phyloP scores from a whole-genome alignment of 2,329 filamentous ascomycete genomes.

The Aspergillus bombycis region DNA sequence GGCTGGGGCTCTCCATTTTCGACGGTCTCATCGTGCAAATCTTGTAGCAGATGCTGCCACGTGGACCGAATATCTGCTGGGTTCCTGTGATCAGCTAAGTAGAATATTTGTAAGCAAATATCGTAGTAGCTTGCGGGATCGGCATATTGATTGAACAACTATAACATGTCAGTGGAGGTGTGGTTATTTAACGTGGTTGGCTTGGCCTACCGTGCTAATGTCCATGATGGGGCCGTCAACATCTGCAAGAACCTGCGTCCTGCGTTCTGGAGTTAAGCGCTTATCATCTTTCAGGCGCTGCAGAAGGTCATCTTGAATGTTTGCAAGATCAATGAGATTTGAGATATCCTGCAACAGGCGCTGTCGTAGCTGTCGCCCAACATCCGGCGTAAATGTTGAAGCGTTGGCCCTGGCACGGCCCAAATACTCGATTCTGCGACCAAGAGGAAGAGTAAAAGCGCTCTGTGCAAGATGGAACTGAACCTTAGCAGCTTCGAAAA shows the following conservation, averaged over 20 bases:
- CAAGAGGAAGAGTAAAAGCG: constrained; percentile 76
- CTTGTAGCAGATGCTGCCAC: constrained; percentile 80
- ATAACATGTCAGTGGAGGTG: constrained; percentile 24
- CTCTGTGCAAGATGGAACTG: constrained; percentile 83
- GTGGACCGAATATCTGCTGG: constrained; percentile 79
- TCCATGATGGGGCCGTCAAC: constrained; percentile 79
- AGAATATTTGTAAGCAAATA: constrained; percentile 88
- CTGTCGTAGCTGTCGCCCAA: constrained; percentile 80
- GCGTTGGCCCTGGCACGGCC: constrained; percentile 91
- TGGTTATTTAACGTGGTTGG: background rate
- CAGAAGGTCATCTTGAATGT: constrained; percentile 90
- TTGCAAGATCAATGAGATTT: constrained; percentile 86
- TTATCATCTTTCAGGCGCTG: constrained; percentile 74
- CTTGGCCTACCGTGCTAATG: constrained; percentile 70
- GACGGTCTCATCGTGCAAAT: constrained; percentile 63
- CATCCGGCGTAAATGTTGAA: constrained; percentile 75
- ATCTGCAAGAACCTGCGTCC: constrained; percentile 64
- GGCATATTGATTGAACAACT: constrained; percentile 93
- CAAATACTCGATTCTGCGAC: constrained; percentile 84
- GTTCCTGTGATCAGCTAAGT: constrained; percentile 88
- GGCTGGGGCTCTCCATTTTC: constrained; percentile 46
- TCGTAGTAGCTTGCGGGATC: constrained; percentile 93
- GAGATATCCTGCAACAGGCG: constrained; percentile 81
- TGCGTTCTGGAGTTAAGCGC: constrained; percentile 67
- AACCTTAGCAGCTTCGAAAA: constrained; percentile 84